Percentiles rank a stretch among this genome's conserved stretches.
Conservation (phyloP, 441 rosid species). For the Erodium texanum region DNA sequence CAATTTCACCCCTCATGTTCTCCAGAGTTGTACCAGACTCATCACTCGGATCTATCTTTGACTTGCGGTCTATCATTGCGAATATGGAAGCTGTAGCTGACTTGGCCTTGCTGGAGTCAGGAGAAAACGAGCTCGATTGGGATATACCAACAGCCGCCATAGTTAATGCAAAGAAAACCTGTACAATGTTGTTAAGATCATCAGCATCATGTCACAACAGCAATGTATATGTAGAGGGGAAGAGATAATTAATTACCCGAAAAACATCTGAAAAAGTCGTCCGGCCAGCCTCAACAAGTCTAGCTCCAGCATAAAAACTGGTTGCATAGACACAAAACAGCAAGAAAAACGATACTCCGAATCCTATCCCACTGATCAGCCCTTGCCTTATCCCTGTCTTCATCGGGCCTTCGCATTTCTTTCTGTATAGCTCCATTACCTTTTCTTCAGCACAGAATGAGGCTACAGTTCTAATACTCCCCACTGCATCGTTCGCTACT, state of each 20-base stretch:
- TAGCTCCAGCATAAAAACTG: slow-evolving; percentile 73
- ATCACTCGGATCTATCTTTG: slow-evolving; percentile 48
- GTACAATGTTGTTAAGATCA: background rate
- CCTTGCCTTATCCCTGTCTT: slow-evolving; percentile 57
- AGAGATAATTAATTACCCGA: slow-evolving; percentile 30
- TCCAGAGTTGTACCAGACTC: slow-evolving; percentile 34
- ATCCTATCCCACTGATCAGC: slow-evolving; percentile 53
- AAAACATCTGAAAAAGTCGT: slow-evolving; percentile 54
- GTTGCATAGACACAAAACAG: slow-evolving; percentile 44
- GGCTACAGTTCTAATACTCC: slow-evolving; percentile 81
- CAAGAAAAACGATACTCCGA: slow-evolving; percentile 53
- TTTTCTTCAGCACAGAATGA: slow-evolving; percentile 79
- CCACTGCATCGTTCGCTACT: slow-evolving; percentile 71
- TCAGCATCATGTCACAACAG: background rate
- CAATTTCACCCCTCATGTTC: slow-evolving; percentile 40
- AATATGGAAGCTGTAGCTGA: slow-evolving; percentile 55
- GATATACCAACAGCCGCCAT: slow-evolving; percentile 51
- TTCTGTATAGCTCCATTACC: slow-evolving; percentile 52
- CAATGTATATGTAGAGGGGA: background rate
- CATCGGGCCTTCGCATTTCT: slow-evolving; percentile 63
- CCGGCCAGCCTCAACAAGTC: slow-evolving; percentile 40
- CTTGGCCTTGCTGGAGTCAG: slow-evolving; percentile 49
- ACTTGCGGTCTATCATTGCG: slow-evolving; percentile 45
- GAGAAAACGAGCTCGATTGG: slow-evolving; percentile 49
- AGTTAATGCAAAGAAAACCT: slow-evolving; percentile 66